These are phyloP conservation scores for Tetratostichococcus sp. DNA, from an alignment of 139 green algal genomes.

Conservation along the genomic window DNA sequence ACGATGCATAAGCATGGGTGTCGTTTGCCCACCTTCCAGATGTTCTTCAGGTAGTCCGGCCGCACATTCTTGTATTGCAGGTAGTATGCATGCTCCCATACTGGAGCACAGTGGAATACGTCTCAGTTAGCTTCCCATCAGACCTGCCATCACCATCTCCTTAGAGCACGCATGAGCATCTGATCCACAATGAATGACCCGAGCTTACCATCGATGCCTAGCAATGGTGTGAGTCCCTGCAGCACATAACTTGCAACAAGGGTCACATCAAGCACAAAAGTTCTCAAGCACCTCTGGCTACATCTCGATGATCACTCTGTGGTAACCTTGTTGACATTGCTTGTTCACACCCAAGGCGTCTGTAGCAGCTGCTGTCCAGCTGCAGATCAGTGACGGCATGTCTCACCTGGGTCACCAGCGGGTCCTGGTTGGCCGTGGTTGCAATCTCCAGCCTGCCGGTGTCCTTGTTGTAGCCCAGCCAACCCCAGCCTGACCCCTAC, in stretches of 20 bases:
- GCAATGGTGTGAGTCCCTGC: constrained; percentile 81
- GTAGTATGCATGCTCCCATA: constrained; percentile 85
- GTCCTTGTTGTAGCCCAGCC: constrained; percentile 84
- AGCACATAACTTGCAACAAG: constrained; percentile 2
- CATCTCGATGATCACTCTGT: constrained; percentile 1
- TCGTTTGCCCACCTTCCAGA: constrained; percentile 69
- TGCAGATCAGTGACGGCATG: too few relatives aligned
- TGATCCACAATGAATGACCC: too few relatives aligned
- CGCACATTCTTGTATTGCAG: constrained; percentile 94
- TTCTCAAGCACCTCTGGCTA: neutral
- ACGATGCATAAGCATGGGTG: too few relatives aligned
- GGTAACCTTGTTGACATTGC: too few relatives aligned
- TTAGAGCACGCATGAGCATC: too few relatives aligned
- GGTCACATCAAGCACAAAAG: neutral
- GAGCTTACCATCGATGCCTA: constrained; percentile 93
- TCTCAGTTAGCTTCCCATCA: too few relatives aligned
- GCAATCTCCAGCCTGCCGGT: constrained; percentile 63
- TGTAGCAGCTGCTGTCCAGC: too few relatives aligned
- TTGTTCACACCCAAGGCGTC: neutral
- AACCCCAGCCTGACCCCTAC: constrained; percentile 88
- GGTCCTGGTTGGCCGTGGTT: constrained; percentile 89
- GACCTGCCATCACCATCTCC: too few relatives aligned
- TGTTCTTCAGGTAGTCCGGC: constrained; percentile 94
- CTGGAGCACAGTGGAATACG: too few relatives aligned
- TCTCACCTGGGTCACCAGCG: constrained; percentile 48